Base-by-base conservation (phyloP, 2,329 filamentous ascomycete genomes). In the Fusarium sp. region DNA sequence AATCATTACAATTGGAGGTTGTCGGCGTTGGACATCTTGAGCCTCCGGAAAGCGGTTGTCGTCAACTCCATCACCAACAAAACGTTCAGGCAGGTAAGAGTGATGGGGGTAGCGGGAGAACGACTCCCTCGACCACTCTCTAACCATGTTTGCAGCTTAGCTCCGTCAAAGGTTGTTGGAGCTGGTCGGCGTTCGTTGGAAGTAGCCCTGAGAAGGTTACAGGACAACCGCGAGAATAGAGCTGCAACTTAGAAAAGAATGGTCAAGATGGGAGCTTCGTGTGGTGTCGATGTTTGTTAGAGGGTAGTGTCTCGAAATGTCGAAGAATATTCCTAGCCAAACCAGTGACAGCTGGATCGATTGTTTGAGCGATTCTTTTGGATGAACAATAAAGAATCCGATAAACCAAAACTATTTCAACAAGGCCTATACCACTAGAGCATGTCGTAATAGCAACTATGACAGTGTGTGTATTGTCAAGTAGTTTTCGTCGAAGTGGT, bases 81-180 rank as follows among this genome's bases (percentile, higher is more conserved):
- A 79, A 59, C 79, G 74, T 25, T 80, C 78, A 10, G 73, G 51
- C 7, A 73, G 63, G 47, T 78, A 79, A 12, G 76, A 64, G 13
- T 74, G 68, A 40, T 79, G 75, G 40, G 80, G 78, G 74, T 79
- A 75, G 34, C 81, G 80, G 76, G 82, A 77, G 72, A 80, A 80
- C 24, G 77, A 67, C 30, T 82, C 81, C 77, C 82, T 79, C 47
- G 78, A 62, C 74, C 77, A 81, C 62, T 82, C 77, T 69, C 79
- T 81, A 52, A 83, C 83, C 82, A 84, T 84, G 25, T 16, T 53
- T 46, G 44, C 16, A 43, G 16, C 51, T 69, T 27, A 24, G 34
- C 20, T 46, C 40, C 18, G 20, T 66, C 34, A 18, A 29, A 46
- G 43, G 44, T 30, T 44, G 51, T 40, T 51, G 18, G 24, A 52